Evolutionary conservation across 164 flowering plant genomes (phyloP).

Genomic region (Malania oleifera): DNA sequence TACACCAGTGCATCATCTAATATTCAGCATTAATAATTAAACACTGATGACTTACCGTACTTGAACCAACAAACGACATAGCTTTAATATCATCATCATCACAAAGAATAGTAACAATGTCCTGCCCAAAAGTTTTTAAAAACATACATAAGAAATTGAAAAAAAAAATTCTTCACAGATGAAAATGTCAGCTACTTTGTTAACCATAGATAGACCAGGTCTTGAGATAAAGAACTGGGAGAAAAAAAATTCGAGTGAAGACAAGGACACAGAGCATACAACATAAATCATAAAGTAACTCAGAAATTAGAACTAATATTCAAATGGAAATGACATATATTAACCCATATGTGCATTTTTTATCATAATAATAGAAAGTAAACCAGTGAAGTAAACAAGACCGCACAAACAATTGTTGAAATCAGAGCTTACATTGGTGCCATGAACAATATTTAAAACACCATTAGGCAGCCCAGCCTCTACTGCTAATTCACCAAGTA

Average conservation of each 20-base stretch:
- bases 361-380: not conserved
- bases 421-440: constrained; percentile 15
- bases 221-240: too few species aligned
- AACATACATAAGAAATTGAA: too few species aligned
- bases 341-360: not conserved
- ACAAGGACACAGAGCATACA: not conserved
- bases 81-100: constrained; percentile 24
- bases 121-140: too few species aligned
- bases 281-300: not conserved
- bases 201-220: too few species aligned
- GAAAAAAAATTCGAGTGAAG: too few species aligned
- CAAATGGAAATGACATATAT: not conserved
- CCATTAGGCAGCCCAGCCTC: constrained; percentile 30
- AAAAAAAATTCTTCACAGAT: too few species aligned
- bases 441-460: constrained; percentile 25
- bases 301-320: not conserved
- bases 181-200: too few species aligned
- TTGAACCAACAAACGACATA: constrained; percentile 22
- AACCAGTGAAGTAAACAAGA: not conserved
- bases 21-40: too few species aligned
- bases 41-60: constrained; percentile 23
- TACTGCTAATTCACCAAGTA: constrained; percentile 19
- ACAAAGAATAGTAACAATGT: constrained; percentile 18
- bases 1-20: too few species aligned
- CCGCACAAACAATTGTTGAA: not conserved